Base-by-base conservation (phyloP, 2,329 filamentous ascomycete species). In the Ophiocordyceps australis region DNA sequence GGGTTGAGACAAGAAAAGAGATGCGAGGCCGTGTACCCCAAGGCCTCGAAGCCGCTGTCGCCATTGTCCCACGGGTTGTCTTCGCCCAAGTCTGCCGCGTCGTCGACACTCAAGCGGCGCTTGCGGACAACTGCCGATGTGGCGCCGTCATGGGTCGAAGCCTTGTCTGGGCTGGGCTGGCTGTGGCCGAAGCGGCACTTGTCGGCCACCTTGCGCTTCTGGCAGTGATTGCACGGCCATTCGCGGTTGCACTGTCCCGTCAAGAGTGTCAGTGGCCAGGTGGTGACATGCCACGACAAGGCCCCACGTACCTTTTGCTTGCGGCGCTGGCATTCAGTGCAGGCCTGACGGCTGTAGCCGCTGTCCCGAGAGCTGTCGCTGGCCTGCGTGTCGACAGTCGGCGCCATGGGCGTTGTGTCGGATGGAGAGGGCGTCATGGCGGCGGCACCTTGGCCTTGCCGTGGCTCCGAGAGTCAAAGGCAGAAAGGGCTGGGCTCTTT, bases 311-410 rank as follows among this genome's bases (percentile, higher is more conserved):
- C 49, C 40, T 47, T 53, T 38, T 53, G 49, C 37, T 53, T 53
- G 25, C 49, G 46, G 11, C 49, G 43, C 20, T 43, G 38, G 29
- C 49, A 60, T 37, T 59, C 56, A 4, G 54, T 52, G 32, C 56
- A 60, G 24, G 56, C 54, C 12, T 45, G 34, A 22, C 46, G 43
- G 24, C 29, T 22, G 14, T 31, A 29, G n/a, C 24, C 28, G 24
- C 23, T 30, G 9, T 39, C 33, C 12, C 23, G 22, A 19, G 29
- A 14, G 13, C 23, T 32, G 13, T 27, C 28, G 14, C 28, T n/a
- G n/a, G n/a, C n/a, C n/a, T n/a, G n/a, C n/a, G n/a, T n/a, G n/a
- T n/a, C n/a, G n/a, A n/a, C n/a, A n/a, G n/a, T n/a, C n/a, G n/a
- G n/a, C n/a, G n/a, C 32, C 38, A 36, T 36, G 17, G 14, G 10